Conservation (phyloP, 371 early-diverging fungal species). For the Mucor indicus region DNA sequence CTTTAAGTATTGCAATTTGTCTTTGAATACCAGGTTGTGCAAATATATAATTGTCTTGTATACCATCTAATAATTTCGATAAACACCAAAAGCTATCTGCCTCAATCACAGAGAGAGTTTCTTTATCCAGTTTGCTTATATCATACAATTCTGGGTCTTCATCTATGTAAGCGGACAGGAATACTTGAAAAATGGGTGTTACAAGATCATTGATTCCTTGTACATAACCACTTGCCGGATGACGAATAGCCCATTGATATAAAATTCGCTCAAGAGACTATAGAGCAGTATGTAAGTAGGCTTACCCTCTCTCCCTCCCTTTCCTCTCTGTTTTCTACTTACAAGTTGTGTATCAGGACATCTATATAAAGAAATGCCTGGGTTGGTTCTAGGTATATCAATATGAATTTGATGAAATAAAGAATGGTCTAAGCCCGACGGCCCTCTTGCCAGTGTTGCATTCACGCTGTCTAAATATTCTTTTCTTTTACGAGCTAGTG, state of each 20-base stretch:
- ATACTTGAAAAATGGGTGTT: constrained; percentile 94
- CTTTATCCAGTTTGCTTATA: constrained; percentile 53
- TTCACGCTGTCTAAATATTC: constrained; percentile 85
- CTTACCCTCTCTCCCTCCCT: too few relatives aligned
- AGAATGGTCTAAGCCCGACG: constrained; percentile 77
- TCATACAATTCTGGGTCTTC: constrained; percentile 72
- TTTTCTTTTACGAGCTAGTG: constrained; percentile 82
- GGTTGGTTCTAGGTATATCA: constrained; percentile 92
- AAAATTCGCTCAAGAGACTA: constrained; percentile 88
- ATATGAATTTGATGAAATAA: constrained; percentile 95
- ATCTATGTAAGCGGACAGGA: constrained; percentile 72
- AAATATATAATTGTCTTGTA: constrained; percentile 97
- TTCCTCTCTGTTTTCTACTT: not conserved
- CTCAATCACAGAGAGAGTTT: constrained; percentile 74
- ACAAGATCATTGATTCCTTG: constrained; percentile 99
- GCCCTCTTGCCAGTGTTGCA: constrained; percentile 78
- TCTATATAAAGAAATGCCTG: constrained; percentile 82
- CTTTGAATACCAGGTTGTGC: constrained; percentile 96
- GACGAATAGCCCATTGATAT: constrained; percentile 96
- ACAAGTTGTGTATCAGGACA: constrained; percentile 79
- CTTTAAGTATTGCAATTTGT: constrained; percentile 83
- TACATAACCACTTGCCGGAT: constrained; percentile 98
- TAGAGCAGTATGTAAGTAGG: not conserved
- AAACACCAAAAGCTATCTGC: constrained; percentile 97
- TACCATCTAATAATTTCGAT: constrained; percentile 91